A percentile compares a stretch with the other conserved stretches of the same genome.
Evolutionary conservation across 805 yeast species (phyloP).

Genomic region (Clavispora asparagi): DNA sequence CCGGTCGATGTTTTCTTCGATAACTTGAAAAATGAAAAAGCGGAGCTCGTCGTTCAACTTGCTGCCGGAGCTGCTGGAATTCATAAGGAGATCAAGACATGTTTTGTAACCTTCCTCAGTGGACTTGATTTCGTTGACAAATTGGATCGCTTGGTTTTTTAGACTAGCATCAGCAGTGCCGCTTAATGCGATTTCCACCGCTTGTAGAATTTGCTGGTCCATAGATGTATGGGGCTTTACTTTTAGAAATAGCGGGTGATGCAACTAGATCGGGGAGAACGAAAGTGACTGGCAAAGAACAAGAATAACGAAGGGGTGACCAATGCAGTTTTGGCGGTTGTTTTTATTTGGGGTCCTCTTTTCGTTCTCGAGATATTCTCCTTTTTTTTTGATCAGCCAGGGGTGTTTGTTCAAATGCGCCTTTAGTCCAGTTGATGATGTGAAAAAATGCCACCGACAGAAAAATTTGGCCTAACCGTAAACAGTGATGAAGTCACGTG

Average conservation of each 20-base stretch:
- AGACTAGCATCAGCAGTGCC: slow-evolving; percentile 58
- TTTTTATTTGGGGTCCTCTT: not conserved
- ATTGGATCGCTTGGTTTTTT: slow-evolving; percentile 41
- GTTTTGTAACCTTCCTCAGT: slow-evolving; percentile 53
- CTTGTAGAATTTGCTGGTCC: slow-evolving; percentile 75
- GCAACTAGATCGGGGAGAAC: not conserved
- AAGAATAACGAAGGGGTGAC: not conserved
- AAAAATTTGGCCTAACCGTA: not conserved
- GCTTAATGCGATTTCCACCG: slow-evolving; percentile 76
- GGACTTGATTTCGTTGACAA: slow-evolving; percentile 48
- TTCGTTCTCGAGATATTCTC: not conserved
- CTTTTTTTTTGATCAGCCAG: not conserved
- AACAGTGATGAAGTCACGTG: not conserved
- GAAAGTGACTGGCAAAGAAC: not conserved
- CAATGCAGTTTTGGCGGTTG: not conserved
- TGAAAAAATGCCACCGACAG: slow-evolving; percentile 1
- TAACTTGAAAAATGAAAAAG: slow-evolving; percentile 66
- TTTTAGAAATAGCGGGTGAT: not conserved
- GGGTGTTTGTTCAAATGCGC: not conserved
- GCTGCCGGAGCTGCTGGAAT: slow-evolving; percentile 13
- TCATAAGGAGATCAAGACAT: slow-evolving; percentile 44
- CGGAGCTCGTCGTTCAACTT: slow-evolving; percentile 48
- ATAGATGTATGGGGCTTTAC: slow-evolving; percentile 4
- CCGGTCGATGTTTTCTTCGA: slow-evolving; percentile 49
- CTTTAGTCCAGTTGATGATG: not conserved